Evolutionary conservation across 139 green algal species (phyloP), one percentile per base, ranked within the genome.

Genomic region (Zygnema circumcarinatum): DNA sequence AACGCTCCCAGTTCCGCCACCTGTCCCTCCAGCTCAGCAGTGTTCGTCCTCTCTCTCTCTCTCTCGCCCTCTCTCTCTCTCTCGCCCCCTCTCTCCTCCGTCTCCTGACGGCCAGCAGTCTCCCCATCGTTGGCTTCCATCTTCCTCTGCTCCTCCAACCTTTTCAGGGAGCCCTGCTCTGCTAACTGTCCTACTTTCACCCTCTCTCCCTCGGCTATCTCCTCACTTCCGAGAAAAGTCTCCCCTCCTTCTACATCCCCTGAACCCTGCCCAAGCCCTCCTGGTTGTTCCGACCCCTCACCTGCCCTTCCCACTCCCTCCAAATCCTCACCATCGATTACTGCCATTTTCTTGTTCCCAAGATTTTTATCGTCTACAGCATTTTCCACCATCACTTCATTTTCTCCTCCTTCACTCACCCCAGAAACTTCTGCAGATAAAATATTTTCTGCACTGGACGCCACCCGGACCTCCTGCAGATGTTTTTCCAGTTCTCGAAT

Each of bases 401-500:
- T 16, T 62, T 62, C 47, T 62, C 47, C 47, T 25, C 47, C 47
- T 62, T 62, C 47, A 62, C 47, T 62, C 47, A 62, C 47, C 7
- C 47, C 47, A 7, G 47, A 62, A 62, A 78, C 69, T 25, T 78
- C 69, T 41, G 16, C 69, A 41, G 69, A 78, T 22, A 41, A 38
- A 7, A 16, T 16, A 62, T 16, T 16, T 25, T 16, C 47, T 62
- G 7, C 47, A 62, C 47, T 62, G 69, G 16, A 3, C 16, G 69
- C 69, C 7, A 3, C 16, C 69, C 11, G 69, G 69, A 78, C 11
- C 35, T 16, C 69, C 16, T 52, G 69, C 16, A 78, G 16, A 41
- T 41, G 69, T 38, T 21, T 79, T 52, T 87, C 85, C 38, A 87
- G 40, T 72, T 90, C 85, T 29, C 62, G 33, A 36, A 87, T 90